Conservation (phyloP, 306 rosid genomes). For the Fragaria vesca region DNA sequence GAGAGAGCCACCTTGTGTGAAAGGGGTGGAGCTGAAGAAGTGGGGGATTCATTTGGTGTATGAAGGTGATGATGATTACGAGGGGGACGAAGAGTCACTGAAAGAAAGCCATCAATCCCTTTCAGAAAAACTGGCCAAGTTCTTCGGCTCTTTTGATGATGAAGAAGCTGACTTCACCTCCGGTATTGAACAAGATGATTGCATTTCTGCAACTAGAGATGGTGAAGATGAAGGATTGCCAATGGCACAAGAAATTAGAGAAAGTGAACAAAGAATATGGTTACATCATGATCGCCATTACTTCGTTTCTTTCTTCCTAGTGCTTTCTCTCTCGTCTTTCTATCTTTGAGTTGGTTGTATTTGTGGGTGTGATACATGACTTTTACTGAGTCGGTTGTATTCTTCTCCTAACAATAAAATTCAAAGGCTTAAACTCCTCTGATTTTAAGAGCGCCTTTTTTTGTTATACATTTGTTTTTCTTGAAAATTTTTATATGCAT, state of each 20-base stretch:
- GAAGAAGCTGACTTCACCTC: background rate
- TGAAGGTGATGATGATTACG: constrained; percentile 71
- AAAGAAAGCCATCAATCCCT: constrained; percentile 41
- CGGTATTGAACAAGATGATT: background rate
- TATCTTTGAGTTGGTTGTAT: background rate
- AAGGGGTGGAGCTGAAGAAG: constrained; percentile 47
- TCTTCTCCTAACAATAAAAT: too few species aligned
- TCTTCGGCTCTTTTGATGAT: constrained; percentile 26
- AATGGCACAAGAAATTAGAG: background rate
- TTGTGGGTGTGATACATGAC: background rate
- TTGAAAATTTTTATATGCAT: too few species aligned
- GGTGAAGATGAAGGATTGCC: constrained; percentile 7
- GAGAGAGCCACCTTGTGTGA: constrained; percentile 33
- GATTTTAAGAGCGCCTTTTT: too few species aligned
- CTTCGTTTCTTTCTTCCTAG: background rate
- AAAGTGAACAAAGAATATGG: constrained; percentile 8
- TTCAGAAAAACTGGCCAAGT: constrained; percentile 49
- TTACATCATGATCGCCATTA: background rate
- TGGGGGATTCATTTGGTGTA: constrained; percentile 43
- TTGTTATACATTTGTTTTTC: too few species aligned
- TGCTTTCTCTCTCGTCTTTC: background rate
- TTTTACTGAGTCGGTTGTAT: too few species aligned
- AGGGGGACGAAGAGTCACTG: constrained; percentile 42
- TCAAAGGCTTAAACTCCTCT: too few species aligned
- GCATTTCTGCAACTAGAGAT: background rate